Percentiles rank a stretch among this genome's conserved stretches.
Conservation (phyloP, 2,329 filamentous ascomycete genomes). For the Hirsutella minnesotensis region DNA sequence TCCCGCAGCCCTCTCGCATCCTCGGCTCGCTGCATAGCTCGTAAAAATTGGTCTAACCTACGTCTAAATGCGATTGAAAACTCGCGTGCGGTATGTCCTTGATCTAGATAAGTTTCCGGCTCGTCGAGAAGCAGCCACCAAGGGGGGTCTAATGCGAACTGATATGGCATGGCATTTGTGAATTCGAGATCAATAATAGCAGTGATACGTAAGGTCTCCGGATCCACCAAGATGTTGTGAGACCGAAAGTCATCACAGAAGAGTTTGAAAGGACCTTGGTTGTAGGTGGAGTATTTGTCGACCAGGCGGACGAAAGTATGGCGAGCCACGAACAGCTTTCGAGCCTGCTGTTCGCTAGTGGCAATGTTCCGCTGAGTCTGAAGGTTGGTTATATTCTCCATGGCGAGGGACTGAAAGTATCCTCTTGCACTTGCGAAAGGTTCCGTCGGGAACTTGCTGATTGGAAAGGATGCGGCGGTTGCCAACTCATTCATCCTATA, state of each 20-base stretch:
- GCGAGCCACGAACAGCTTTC: slow-evolving; percentile 5
- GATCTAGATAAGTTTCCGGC: slow-evolving; percentile 14
- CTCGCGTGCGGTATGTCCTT: slow-evolving; percentile 9
- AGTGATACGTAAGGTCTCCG: slow-evolving; percentile 19
- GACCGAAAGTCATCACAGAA: slow-evolving; percentile 27
- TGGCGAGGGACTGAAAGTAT: neutral
- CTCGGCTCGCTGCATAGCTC: slow-evolving; percentile 18
- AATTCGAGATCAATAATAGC: slow-evolving; percentile 28
- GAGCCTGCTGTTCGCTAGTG: slow-evolving; percentile 13
- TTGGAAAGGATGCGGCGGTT: slow-evolving; percentile 2
- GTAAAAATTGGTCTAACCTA: slow-evolving; percentile 21
- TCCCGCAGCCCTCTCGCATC: neutral
- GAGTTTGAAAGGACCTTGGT: slow-evolving; percentile 11
- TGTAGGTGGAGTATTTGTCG: neutral
- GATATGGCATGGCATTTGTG: slow-evolving; percentile 25
- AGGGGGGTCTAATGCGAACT: slow-evolving; percentile 24
- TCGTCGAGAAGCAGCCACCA: slow-evolving; percentile 20
- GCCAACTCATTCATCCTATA: neutral
- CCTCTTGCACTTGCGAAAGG: neutral
- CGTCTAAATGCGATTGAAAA: neutral
- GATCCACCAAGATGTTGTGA: slow-evolving; percentile 25
- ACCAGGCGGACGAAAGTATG: neutral
- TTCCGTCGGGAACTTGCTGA: neutral
- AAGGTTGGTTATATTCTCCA: slow-evolving; percentile 4
- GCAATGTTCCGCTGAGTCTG: slow-evolving; percentile 19